Evolutionary conservation across 1,139 yeast genomes (phyloP).

Genomic region (Pneumocystis wakefieldiae): DNA sequence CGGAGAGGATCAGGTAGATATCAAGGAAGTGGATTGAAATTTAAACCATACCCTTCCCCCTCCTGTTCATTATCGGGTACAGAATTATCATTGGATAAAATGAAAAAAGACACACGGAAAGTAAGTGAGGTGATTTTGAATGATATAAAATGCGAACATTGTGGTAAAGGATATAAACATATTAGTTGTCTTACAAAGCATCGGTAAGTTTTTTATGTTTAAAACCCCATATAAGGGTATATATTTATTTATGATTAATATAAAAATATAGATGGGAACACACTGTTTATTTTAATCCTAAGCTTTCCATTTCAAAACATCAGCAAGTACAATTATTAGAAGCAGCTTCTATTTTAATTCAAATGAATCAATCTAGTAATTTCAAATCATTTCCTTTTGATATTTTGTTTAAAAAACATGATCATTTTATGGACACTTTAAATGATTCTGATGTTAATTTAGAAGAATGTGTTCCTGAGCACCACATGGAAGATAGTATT

Average conservation of each 20-base stretch:
- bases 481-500: neutral
- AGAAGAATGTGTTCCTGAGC: neutral
- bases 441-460: neutral
- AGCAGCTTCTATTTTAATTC: constrained; percentile 74
- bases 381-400: neutral
- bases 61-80: too few species aligned
- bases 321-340: constrained; percentile 80
- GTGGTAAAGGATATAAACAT: neutral
- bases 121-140: neutral
- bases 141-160: neutral
- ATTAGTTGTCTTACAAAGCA: neutral
- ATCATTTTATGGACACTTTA: neutral
- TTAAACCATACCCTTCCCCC: too few species aligned
- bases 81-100: neutral
- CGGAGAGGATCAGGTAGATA: too few species aligned
- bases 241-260: neutral
- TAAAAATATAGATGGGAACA: constrained; percentile 59
- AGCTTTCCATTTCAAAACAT: constrained; percentile 67
- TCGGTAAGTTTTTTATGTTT: neutral
- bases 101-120: neutral
- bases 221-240: neutral
- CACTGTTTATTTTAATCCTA: constrained; percentile 83
- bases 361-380: constrained; percentile 44
- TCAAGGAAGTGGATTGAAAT: too few species aligned
- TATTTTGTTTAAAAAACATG: neutral